These are phyloP conservation scores for Malbranchea cinnamomea DNA, from an alignment of 2,329 filamentous ascomycete species.

Conservation along the genomic window DNA sequence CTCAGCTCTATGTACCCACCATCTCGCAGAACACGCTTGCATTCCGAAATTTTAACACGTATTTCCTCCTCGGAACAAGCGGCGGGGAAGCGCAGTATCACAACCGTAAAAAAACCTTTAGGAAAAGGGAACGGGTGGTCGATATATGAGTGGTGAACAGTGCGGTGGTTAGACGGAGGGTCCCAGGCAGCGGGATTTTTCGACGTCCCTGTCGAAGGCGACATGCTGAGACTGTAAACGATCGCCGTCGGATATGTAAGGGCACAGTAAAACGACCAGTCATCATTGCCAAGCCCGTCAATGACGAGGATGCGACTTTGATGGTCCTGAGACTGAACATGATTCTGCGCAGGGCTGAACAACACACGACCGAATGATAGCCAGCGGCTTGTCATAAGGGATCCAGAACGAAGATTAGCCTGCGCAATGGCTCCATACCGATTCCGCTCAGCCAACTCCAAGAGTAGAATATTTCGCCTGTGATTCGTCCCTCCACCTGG, in stretches of 20 bases:
- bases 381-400: conserved; percentile 37
- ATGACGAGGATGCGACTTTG: conserved; percentile 33
- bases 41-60: conserved; percentile 32
- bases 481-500: too few relatives aligned
- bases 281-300: conserved; percentile 36
- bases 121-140: conserved; percentile 32
- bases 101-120: conserved; percentile 31
- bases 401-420: conserved; percentile 34
- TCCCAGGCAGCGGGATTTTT: conserved; percentile 28
- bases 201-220: conserved; percentile 18
- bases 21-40: conserved; percentile 33
- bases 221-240: conserved; percentile 29
- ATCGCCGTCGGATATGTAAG: conserved; percentile 32
- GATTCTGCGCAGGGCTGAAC: conserved; percentile 35
- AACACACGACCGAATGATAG: conserved; percentile 36
- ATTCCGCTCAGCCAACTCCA: conserved; percentile 28
- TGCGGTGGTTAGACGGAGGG: conserved; percentile 29
- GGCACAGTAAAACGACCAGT: conserved; percentile 38
- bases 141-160: conserved; percentile 26
- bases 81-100: conserved; percentile 32
- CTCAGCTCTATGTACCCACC: conserved; percentile 36
- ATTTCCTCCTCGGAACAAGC: conserved; percentile 30
- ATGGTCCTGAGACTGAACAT: conserved; percentile 24
- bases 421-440: conserved; percentile 26
- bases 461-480: conserved; percentile 19